Evolutionary conservation across 108 stramenopile species (phyloP).

Genomic region (Cyclotella choctawhatcheeana): DNA sequence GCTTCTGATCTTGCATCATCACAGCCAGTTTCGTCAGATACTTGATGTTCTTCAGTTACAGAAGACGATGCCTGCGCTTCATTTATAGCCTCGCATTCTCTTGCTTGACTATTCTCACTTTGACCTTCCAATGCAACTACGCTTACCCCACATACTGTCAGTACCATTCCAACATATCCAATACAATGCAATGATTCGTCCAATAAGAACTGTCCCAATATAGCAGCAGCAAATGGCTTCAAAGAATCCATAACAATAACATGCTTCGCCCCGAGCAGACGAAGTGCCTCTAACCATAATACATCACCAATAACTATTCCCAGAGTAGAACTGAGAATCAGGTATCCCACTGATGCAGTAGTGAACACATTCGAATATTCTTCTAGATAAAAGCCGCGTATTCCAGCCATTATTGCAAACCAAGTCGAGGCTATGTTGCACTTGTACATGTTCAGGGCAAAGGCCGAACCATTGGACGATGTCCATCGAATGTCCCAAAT

Average conservation of each 20-base stretch:
- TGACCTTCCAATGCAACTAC: constrained; percentile 69
- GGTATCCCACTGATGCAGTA: constrained; percentile 46
- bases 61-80: no score
- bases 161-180: constrained; percentile 62
- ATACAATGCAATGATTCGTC: constrained; percentile 53
- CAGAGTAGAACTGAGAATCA: constrained; percentile 75
- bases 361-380: constrained; percentile 36
- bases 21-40: background rate
- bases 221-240: constrained; percentile 85
- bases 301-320: constrained; percentile 87
- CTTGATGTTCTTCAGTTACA: background rate
- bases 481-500: constrained; percentile 83
- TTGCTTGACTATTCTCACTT: no score
- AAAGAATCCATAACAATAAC: constrained; percentile 84
- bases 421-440: constrained; percentile 78
- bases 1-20: background rate
- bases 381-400: constrained; percentile 27
- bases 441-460: constrained; percentile 86
- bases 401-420: constrained; percentile 52
- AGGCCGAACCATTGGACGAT: constrained; percentile 59
- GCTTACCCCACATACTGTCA: constrained; percentile 71
- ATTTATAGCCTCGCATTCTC: no score
- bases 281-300: constrained; percentile 80
- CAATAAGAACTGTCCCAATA: constrained; percentile 73
- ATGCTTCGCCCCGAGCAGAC: constrained; percentile 77